Conservation (phyloP, 2,329 filamentous ascomycete genomes). For the Xylariaceae sp. region DNA sequence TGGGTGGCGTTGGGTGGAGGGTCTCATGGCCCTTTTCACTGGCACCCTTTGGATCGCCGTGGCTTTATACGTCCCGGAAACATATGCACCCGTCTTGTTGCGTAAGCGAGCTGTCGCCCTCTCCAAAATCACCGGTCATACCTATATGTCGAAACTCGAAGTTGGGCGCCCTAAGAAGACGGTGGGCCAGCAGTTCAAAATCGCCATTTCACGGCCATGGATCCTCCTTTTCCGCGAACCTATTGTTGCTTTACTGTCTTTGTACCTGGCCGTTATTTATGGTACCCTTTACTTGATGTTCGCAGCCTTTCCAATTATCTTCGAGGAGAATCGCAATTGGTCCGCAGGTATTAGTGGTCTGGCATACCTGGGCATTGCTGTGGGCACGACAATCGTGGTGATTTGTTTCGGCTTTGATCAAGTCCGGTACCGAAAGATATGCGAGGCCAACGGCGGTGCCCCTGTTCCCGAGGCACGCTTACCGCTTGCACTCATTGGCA, state of each 20-base stretch:
- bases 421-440: constrained; percentile 54
- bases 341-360: constrained; percentile 64
- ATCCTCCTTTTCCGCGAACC: constrained; percentile 72
- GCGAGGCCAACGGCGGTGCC: constrained; percentile 54
- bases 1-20: constrained; percentile 75
- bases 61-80: constrained; percentile 61
- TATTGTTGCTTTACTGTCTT: constrained; percentile 68
- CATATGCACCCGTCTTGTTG: constrained; percentile 64
- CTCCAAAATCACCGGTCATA: constrained; percentile 58
- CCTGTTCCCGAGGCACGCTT: constrained; percentile 72
- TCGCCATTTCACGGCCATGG: constrained; percentile 68
- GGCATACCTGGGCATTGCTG: constrained; percentile 70
- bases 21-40: constrained; percentile 68
- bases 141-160: constrained; percentile 61
- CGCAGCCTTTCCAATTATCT: constrained; percentile 69
- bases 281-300: constrained; percentile 66
- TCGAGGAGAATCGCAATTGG: constrained; percentile 65
- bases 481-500: constrained; percentile 65
- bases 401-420: constrained; percentile 62
- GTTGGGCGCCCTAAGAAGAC: constrained; percentile 49
- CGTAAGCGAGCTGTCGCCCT: constrained; percentile 59
- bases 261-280: constrained; percentile 70
- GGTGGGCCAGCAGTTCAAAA: constrained; percentile 58
- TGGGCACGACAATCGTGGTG: constrained; percentile 68
- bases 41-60: constrained; percentile 64